phyloP scores from a whole-genome alignment of 163 green algal genomes.

The Chloroidium sp. region DNA sequence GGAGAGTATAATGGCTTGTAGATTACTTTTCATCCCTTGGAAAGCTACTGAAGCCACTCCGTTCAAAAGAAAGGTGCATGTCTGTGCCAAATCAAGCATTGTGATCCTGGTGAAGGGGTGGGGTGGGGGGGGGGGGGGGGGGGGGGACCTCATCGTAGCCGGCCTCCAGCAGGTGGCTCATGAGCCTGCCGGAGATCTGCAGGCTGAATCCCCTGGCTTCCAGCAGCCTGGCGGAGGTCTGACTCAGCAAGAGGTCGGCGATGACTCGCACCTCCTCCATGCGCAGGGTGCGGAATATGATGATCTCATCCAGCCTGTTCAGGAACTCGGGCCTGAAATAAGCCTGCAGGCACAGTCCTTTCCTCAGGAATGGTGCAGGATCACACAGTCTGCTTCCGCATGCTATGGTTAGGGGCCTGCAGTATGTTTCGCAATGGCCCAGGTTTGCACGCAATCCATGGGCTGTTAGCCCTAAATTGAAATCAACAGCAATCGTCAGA shows the following conservation, averaged over 20 bases:
- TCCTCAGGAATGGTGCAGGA: background rate
- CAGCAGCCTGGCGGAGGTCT: conserved; percentile 10
- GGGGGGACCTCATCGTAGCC: conserved; percentile 19
- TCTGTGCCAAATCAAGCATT: too few species aligned
- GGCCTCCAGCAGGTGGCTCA: conserved; percentile 18
- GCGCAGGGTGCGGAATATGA: conserved; percentile 64
- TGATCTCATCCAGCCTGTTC: conserved; percentile 72
- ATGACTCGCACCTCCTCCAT: conserved; percentile 27
- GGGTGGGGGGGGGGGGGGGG: background rate
- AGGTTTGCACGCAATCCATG: too few species aligned
- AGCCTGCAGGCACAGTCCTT: background rate
- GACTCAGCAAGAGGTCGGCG: conserved; percentile 19
- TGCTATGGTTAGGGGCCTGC: too few species aligned
- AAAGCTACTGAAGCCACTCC: too few species aligned
- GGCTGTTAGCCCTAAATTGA: background rate
- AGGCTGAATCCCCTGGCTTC: conserved; percentile 12
- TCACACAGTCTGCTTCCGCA: background rate
- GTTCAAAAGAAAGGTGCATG: too few species aligned
- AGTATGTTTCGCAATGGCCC: too few species aligned
- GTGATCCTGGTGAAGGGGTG: too few species aligned
- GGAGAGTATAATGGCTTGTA: too few species aligned
- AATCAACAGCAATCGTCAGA: background rate
- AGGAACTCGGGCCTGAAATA: conserved; percentile 69
- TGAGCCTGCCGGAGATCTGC: conserved; percentile 9
- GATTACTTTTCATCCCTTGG: too few species aligned